Conservation (phyloP, 148 eudicot species). For the Vaccinium vitisidaea region DNA sequence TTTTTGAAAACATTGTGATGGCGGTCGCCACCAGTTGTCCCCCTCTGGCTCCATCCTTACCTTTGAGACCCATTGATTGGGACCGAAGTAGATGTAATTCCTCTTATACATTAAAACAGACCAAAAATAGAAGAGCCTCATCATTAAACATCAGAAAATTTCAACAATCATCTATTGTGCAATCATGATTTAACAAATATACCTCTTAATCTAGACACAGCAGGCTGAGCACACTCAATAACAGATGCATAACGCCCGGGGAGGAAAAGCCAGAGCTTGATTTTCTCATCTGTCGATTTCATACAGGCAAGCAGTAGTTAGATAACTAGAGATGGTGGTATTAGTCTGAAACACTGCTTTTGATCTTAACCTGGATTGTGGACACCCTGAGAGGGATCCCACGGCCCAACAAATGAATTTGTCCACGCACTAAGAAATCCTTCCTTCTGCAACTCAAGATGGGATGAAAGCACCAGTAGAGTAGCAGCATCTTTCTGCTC, state of each 20-base stretch:
- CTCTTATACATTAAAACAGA: neutral
- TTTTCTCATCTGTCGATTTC: slow-evolving; percentile 67
- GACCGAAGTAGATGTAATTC: neutral
- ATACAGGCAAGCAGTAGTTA: slow-evolving; percentile 18
- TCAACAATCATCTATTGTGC: neutral
- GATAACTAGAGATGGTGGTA: neutral
- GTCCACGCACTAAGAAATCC: slow-evolving; percentile 93
- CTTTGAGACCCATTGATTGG: neutral
- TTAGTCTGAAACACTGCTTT: neutral
- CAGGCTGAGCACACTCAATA: slow-evolving; percentile 64
- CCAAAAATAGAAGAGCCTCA: neutral
- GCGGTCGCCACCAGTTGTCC: too few relatives aligned
- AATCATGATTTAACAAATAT: neutral
- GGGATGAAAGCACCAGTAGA: slow-evolving; percentile 64
- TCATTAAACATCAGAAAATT: neutral
- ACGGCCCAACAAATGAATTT: slow-evolving; percentile 92
- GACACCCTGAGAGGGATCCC: slow-evolving; percentile 98
- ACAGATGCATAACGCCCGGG: slow-evolving; percentile 75
- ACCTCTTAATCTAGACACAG: slow-evolving; percentile 80
- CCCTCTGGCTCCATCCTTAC: too few relatives aligned
- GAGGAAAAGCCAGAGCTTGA: slow-evolving; percentile 94
- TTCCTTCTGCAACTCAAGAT: slow-evolving; percentile 82
- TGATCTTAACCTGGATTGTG: slow-evolving; percentile 79
- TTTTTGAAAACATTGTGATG: too few relatives aligned
- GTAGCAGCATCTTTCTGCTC: slow-evolving; percentile 71